A percentile compares a stretch with the other conserved stretches of the same genome.
phyloP scores from a whole-genome alignment of 805 yeast species.

The Vanderwaltozyma yarrowii region DNA sequence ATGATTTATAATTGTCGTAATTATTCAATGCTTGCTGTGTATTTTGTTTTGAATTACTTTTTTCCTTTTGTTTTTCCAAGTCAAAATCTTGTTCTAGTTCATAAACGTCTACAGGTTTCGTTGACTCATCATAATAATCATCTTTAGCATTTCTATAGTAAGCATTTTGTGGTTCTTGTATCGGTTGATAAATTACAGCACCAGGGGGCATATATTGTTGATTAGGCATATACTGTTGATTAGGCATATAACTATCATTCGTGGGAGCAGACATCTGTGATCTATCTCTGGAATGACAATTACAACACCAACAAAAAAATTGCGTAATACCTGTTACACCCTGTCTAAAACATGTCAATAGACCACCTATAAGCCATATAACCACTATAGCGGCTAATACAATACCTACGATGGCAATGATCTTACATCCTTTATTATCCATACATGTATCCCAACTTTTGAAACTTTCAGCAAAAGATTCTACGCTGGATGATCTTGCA shows the following conservation, averaged over 20 bases:
- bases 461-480: conserved; percentile 37
- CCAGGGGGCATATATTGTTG: conserved; percentile 11
- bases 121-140: conserved; percentile 15
- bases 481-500: conserved; percentile 14
- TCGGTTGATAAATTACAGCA: conserved; percentile 25
- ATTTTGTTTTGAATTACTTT: conserved; percentile 5
- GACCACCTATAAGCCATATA: conserved; percentile 46
- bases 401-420: conserved; percentile 66
- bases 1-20: too few relatives aligned
- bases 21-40: neutral
- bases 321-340: conserved; percentile 43
- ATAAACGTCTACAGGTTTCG: conserved; percentile 13
- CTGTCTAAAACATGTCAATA: conserved; percentile 47
- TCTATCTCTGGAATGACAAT: conserved; percentile 16
- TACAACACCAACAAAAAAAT: conserved; percentile 45
- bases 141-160: conserved; percentile 8
- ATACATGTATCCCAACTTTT: conserved; percentile 68
- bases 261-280: conserved; percentile 2
- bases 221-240: conserved; percentile 2
- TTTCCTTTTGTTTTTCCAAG: conserved; percentile 21
- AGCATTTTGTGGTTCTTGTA: conserved; percentile 18
- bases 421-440: conserved; percentile 66
- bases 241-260: conserved; percentile 9
- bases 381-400: conserved; percentile 43
- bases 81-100: conserved; percentile 27